phyloP scores from a whole-genome alignment of 2,329 filamentous ascomycete genomes.

The Fusarium sp. region DNA sequence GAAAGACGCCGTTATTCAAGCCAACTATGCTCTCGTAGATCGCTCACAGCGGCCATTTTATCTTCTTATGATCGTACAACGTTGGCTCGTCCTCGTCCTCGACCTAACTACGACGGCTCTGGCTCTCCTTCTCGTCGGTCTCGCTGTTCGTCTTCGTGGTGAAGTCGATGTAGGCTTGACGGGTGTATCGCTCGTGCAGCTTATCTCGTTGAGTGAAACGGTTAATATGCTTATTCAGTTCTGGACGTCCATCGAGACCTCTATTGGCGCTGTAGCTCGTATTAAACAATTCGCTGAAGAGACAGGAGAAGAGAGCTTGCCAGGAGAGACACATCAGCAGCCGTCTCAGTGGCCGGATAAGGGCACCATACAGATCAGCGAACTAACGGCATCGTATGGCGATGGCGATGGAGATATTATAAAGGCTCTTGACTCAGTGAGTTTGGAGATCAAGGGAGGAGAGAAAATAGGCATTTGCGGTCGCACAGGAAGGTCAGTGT shows the following conservation, averaged over 20 bases:
- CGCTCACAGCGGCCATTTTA: constrained; percentile 69
- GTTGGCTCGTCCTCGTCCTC: constrained; percentile 67
- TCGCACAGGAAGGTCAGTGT: constrained; percentile 57
- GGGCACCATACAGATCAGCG: constrained; percentile 48
- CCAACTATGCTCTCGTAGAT: constrained; percentile 64
- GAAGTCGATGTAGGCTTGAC: constrained; percentile 51
- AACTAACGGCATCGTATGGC: constrained; percentile 50
- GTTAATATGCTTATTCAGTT: constrained; percentile 54
- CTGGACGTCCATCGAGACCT: constrained; percentile 57
- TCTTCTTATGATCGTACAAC: constrained; percentile 67
- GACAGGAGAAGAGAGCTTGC: constrained; percentile 47
- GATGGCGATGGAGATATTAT: background rate
- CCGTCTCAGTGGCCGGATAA: constrained; percentile 50
- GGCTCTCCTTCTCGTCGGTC: constrained; percentile 61
- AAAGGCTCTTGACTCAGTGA: constrained; percentile 45
- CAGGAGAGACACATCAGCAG: constrained; percentile 35
- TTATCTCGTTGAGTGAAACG: constrained; percentile 52
- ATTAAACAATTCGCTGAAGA: constrained; percentile 53
- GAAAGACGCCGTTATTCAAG: constrained; percentile 55
- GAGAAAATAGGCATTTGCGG: constrained; percentile 67
- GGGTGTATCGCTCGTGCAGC: constrained; percentile 52
- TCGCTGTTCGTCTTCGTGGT: constrained; percentile 56
- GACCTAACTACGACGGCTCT: constrained; percentile 63
- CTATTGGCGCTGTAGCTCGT: constrained; percentile 53
- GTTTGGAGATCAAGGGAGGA: constrained; percentile 51